A percentile compares a stretch with the other conserved stretches of the same genome.
Evolutionary conservation across 208 protist genomes (phyloP).

Genomic region (Giardia muris): DNA sequence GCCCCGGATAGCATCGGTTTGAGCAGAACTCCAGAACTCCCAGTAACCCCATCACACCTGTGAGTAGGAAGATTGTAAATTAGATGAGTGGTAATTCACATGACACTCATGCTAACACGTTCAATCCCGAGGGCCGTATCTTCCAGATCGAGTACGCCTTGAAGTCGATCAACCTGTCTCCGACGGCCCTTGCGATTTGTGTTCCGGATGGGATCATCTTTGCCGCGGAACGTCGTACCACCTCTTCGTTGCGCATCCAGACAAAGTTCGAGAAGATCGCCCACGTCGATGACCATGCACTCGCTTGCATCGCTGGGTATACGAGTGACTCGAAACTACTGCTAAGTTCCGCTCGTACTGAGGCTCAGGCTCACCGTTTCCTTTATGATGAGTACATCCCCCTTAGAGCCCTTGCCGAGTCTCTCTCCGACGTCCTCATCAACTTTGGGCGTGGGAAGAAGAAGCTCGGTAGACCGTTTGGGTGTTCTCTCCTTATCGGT

Average conservation of each 20-base stretch:
- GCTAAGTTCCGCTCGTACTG: background rate
- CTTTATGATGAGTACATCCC: background rate
- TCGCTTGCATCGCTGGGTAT: background rate
- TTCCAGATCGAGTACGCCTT: background rate
- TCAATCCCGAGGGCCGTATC: background rate
- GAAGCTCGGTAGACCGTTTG: background rate
- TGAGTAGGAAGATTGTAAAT: too few relatives aligned
- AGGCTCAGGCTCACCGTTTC: background rate
- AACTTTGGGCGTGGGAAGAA: conserved; percentile 4
- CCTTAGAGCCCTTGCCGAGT: background rate
- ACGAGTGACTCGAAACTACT: background rate
- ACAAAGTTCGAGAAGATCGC: background rate
- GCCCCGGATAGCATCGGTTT: too few relatives aligned
- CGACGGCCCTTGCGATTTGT: background rate
- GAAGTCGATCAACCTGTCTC: background rate
- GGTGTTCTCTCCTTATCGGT: background rate
- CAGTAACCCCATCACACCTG: too few relatives aligned
- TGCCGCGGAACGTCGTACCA: background rate
- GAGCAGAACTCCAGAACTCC: too few relatives aligned
- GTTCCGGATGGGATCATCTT: background rate
- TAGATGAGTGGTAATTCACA: background rate
- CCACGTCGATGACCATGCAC: background rate
- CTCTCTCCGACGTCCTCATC: background rate
- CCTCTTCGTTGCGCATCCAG: background rate
- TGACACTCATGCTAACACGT: background rate